Conservation (phyloP, 2,329 filamentous ascomycete species). For the Xylaria multiplex region DNA sequence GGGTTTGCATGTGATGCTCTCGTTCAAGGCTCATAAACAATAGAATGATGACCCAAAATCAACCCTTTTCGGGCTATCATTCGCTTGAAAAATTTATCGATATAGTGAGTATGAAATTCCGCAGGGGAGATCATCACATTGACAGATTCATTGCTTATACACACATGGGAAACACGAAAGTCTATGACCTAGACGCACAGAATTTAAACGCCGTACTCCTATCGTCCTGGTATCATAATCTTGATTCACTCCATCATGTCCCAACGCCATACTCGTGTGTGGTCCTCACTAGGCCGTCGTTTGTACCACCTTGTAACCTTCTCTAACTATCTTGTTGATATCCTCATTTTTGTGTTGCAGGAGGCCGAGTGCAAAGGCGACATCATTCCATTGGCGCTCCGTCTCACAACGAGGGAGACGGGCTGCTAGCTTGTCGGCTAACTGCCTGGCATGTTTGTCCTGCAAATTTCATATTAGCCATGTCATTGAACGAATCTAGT, state of each 20-base stretch:
- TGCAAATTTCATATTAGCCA: constrained; percentile 51
- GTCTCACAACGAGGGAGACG: constrained; percentile 86
- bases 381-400: constrained; percentile 97
- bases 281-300: constrained; percentile 56
- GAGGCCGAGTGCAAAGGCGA: constrained; percentile 88
- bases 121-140: constrained; percentile 3
- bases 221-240: constrained; percentile 28
- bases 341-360: constrained; percentile 95
- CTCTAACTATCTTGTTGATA: constrained; percentile 78
- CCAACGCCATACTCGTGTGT: constrained; percentile 2
- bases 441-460: constrained; percentile 97
- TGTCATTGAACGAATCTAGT: background rate
- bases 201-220: constrained; percentile 30
- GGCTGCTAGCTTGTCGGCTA: constrained; percentile 91
- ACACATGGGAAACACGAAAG: background rate
- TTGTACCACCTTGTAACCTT: constrained; percentile 79
- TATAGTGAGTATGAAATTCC: background rate
- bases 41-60: no score
- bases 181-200: background rate
- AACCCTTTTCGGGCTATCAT: background rate
- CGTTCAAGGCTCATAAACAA: background rate
- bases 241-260: constrained; percentile 10
- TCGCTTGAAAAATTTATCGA: background rate
- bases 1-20: constrained; percentile 13
- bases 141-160: constrained; percentile 7